A percentile compares a stretch with the other conserved stretches of the same genome.
These are phyloP conservation scores for Scheffersomyces cryptocercus DNA, from an alignment of 1,139 yeast species.

Conservation along the genomic window DNA sequence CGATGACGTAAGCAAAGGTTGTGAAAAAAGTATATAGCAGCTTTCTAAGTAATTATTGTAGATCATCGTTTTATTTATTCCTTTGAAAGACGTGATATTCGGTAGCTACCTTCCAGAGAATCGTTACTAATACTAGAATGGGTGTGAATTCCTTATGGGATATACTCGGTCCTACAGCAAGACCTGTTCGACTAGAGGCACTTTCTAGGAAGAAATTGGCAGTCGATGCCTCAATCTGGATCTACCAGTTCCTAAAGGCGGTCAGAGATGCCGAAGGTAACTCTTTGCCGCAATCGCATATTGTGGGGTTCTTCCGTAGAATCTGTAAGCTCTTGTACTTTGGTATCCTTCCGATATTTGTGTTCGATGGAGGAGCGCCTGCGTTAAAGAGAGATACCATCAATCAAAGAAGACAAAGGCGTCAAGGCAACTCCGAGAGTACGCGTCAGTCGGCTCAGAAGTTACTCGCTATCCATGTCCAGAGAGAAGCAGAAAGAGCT, in stretches of 20 bases:
- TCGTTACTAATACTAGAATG: constrained; percentile 43
- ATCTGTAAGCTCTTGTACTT: constrained; percentile 87
- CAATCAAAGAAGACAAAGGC: constrained; percentile 62
- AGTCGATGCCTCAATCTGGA: constrained; percentile 98
- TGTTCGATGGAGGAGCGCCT: constrained; percentile 98
- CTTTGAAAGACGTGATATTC: no score
- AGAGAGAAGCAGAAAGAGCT: constrained; percentile 48
- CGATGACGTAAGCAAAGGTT: no score
- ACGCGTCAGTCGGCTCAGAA: constrained; percentile 78
- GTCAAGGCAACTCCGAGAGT: constrained; percentile 74
- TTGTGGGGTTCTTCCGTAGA: constrained; percentile 91
- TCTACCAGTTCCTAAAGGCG: constrained; percentile 93
- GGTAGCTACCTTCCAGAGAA: no score
- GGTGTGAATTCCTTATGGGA: constrained; percentile 98
- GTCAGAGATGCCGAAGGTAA: constrained; percentile 87
- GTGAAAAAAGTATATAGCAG: no score
- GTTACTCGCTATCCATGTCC: constrained; percentile 77
- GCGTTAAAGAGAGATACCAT: constrained; percentile 77
- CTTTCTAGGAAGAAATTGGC: constrained; percentile 77
- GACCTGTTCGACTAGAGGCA: constrained; percentile 88
- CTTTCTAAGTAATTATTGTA: no score
- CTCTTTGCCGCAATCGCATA: constrained; percentile 76
- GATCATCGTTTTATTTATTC: no score
- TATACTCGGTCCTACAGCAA: constrained; percentile 83
- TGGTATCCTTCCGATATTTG: constrained; percentile 92